phyloP scores from a whole-genome alignment of 1,139 yeast genomes.

The Nakaseomyces glabratus region DNA sequence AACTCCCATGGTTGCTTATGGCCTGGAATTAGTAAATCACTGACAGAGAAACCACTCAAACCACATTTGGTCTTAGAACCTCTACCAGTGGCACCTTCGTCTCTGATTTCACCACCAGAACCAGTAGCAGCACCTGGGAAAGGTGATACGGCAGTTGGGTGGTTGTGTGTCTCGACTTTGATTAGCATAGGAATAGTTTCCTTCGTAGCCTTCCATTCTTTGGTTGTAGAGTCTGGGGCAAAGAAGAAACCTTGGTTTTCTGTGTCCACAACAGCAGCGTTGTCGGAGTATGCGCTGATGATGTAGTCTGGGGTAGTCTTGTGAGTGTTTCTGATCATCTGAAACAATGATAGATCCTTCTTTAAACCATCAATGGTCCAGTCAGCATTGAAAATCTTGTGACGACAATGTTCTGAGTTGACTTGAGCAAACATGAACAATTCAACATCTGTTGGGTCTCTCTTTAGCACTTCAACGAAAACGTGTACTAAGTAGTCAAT shows the following conservation, averaged over 20 bases:
- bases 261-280: conserved; percentile 96
- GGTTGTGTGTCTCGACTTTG: conserved; percentile 98
- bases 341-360: conserved; percentile 70
- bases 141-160: conserved; percentile 98
- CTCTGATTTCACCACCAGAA: conserved; percentile 99
- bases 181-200: conserved; percentile 84
- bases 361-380: conserved; percentile 88
- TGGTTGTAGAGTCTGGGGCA: conserved; percentile 66
- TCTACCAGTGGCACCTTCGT: conserved; percentile 98
- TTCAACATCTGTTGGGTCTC: conserved; percentile 97
- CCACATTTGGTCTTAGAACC: conserved; percentile 98
- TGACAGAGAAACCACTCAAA: conserved; percentile 82
- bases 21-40: conserved; percentile 81
- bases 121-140: conserved; percentile 99
- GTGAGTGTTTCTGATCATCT: conserved; percentile 95
- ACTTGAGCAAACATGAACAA: conserved; percentile 99
- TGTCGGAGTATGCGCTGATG: conserved; percentile 90
- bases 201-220: conserved; percentile 62
- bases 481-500: conserved; percentile 79
- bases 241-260: conserved; percentile 57
- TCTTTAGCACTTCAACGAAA: conserved; percentile 60
- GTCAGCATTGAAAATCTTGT: conserved; percentile 95
- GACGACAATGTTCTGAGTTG: conserved; percentile 98
- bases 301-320: conserved; percentile 71
- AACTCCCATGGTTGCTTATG: conserved; percentile 90